Evolutionary conservation across 371 early-diverging fungal species (phyloP).

Genomic region (Furculomyces boomerangus): DNA sequence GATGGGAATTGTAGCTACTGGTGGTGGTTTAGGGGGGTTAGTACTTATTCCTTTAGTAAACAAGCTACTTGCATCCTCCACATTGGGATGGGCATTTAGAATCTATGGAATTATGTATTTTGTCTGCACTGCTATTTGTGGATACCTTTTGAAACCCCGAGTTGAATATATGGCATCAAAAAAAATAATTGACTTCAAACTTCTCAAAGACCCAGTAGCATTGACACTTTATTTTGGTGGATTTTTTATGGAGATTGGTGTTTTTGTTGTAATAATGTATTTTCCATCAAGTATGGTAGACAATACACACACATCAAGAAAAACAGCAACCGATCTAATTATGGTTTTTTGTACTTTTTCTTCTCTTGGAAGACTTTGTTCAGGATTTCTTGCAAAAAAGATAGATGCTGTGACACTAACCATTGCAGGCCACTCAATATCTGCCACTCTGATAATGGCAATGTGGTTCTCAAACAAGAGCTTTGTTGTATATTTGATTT

Average conservation of each 20-base stretch:
- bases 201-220: neutral
- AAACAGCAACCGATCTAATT: neutral
- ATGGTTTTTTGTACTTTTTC: neutral
- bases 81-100: neutral
- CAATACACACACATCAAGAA: neutral
- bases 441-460: neutral
- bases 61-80: neutral
- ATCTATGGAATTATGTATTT: neutral
- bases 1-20: neutral
- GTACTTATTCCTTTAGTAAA: neutral
- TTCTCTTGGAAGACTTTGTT: neutral
- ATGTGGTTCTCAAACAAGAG: constrained; percentile 6
- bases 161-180: neutral
- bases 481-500: constrained; percentile 25
- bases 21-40: neutral
- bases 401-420: constrained; percentile 34
- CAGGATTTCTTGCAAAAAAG: constrained; percentile 29
- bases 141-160: constrained; percentile 22
- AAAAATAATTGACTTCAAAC: neutral
- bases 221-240: neutral
- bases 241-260: neutral
- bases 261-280: neutral
- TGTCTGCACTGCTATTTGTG: constrained; percentile 15
- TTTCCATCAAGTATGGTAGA: neutral
- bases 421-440: constrained; percentile 14